Conservation (phyloP, 2,329 filamentous ascomycete species). For the Chaetomiaceae sp. region DNA sequence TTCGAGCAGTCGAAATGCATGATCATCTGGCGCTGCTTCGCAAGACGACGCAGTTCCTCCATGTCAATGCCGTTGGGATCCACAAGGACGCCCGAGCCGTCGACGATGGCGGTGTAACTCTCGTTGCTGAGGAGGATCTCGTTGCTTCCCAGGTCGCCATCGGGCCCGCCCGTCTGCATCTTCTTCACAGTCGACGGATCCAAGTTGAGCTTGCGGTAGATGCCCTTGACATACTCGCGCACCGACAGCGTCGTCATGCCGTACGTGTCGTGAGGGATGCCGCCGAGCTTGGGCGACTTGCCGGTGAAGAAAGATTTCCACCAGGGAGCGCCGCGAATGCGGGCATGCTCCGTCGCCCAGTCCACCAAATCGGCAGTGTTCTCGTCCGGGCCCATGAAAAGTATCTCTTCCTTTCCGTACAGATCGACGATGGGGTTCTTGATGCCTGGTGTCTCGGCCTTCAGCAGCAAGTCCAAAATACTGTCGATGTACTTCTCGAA, state of each 20-base stretch:
- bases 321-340: slow-evolving; percentile 82
- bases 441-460: slow-evolving; percentile 87
- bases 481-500: slow-evolving; percentile 99
- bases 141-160: slow-evolving; percentile 94
- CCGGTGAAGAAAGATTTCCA: slow-evolving; percentile 99
- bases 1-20: slow-evolving; percentile 77
- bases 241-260: slow-evolving; percentile 98
- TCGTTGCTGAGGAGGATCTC: slow-evolving; percentile 95
- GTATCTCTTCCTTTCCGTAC: slow-evolving; percentile 89
- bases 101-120: slow-evolving; percentile 92
- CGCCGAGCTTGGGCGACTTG: slow-evolving; percentile 91
- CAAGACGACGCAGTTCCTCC: slow-evolving; percentile 75
- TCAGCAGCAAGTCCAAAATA: slow-evolving; percentile 88
- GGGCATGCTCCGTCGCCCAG: slow-evolving; percentile 97
- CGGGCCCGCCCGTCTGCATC: slow-evolving; percentile 95
- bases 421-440: slow-evolving; percentile 98
- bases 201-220: slow-evolving; percentile 92
- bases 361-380: slow-evolving; percentile 96
- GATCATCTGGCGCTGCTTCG: slow-evolving; percentile 85
- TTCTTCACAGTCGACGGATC: slow-evolving; percentile 81
- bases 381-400: slow-evolving; percentile 98
- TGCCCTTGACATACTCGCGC: slow-evolving; percentile 90
- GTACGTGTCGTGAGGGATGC: slow-evolving; percentile 92
- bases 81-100: slow-evolving; percentile 89
- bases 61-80: slow-evolving; percentile 86